These are phyloP conservation scores for Daldinia sp. DNA, from an alignment of 2,329 filamentous ascomycete species.

Conservation along the genomic window DNA sequence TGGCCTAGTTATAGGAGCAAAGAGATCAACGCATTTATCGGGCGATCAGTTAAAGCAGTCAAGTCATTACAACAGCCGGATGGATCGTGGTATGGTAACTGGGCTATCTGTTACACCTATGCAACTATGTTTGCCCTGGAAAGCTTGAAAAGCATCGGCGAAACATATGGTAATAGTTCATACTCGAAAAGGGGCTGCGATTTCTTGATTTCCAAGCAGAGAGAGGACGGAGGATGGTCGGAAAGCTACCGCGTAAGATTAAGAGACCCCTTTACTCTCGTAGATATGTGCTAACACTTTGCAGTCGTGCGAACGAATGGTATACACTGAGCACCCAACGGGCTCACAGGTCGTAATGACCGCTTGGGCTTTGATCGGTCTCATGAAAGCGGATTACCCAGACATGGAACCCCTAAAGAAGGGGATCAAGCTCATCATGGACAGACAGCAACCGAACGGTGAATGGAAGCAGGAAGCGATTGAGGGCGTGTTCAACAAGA, in stretches of 20 bases:
- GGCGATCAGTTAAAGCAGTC: constrained; percentile 81
- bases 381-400: constrained; percentile 85
- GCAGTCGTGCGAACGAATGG: constrained; percentile 77
- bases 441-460: constrained; percentile 83
- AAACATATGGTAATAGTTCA: constrained; percentile 78
- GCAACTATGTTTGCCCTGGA: constrained; percentile 96
- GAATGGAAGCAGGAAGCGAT: constrained; percentile 97
- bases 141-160: constrained; percentile 80
- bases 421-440: constrained; percentile 83
- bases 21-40: constrained; percentile 79
- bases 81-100: constrained; percentile 97
- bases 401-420: constrained; percentile 74
- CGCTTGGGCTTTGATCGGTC: constrained; percentile 83
- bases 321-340: constrained; percentile 76
- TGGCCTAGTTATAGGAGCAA: constrained; percentile 81
- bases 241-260: constrained; percentile 80
- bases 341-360: constrained; percentile 93
- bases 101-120: constrained; percentile 98
- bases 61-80: constrained; percentile 78
- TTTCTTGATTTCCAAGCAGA: constrained; percentile 85
- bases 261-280: neutral
- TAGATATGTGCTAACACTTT: constrained; percentile 7
- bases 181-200: constrained; percentile 79
- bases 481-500: constrained; percentile 98
- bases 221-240: constrained; percentile 92